These are phyloP conservation scores for Lasiosphaeria hispida DNA, from an alignment of 495 filamentous ascomycete genomes.

Conservation along the genomic window DNA sequence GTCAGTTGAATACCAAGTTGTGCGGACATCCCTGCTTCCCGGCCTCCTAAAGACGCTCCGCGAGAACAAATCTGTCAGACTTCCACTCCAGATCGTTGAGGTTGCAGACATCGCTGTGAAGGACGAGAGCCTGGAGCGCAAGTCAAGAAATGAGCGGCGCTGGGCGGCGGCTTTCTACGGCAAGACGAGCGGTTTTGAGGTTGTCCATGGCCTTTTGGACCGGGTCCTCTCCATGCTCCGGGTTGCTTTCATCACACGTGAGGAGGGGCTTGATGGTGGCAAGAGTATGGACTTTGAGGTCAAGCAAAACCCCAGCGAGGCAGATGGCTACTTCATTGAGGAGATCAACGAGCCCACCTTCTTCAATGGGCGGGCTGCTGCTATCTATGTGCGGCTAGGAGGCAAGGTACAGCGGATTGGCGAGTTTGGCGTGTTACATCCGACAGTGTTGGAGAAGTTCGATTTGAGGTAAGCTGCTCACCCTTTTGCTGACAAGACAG, in stretches of 20 bases:
- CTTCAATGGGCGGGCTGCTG: slow-evolving; percentile 84
- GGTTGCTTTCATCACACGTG: slow-evolving; percentile 69
- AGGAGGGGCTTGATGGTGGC: slow-evolving; percentile 59
- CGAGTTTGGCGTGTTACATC: slow-evolving; percentile 89
- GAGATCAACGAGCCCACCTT: slow-evolving; percentile 87
- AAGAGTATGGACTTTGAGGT: slow-evolving; percentile 48
- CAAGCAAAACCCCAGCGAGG: slow-evolving; percentile 48
- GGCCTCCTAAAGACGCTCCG: slow-evolving; percentile 92
- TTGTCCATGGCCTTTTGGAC: slow-evolving; percentile 92
- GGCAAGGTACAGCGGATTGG: slow-evolving; percentile 74
- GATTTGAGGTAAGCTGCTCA: slow-evolving; percentile 66
- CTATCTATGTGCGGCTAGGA: slow-evolving; percentile 68
- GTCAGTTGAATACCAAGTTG: slow-evolving; percentile 93
- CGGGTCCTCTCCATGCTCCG: slow-evolving; percentile 91
- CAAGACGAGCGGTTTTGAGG: slow-evolving; percentile 93
- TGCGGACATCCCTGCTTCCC: slow-evolving; percentile 83
- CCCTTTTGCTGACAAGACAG: slow-evolving; percentile 20
- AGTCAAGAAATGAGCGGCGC: slow-evolving; percentile 86
- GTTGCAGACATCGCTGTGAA: slow-evolving; percentile 90
- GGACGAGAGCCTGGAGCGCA: slow-evolving; percentile 71
- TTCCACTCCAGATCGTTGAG: slow-evolving; percentile 94
- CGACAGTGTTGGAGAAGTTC: slow-evolving; percentile 87
- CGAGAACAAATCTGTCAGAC: slow-evolving; percentile 86
- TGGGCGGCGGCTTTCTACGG: slow-evolving; percentile 95
- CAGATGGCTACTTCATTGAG: slow-evolving; percentile 86